phyloP scores from a whole-genome alignment of 129 eudicot genomes.

The sunflower (Helianthus annuus) region DNA sequence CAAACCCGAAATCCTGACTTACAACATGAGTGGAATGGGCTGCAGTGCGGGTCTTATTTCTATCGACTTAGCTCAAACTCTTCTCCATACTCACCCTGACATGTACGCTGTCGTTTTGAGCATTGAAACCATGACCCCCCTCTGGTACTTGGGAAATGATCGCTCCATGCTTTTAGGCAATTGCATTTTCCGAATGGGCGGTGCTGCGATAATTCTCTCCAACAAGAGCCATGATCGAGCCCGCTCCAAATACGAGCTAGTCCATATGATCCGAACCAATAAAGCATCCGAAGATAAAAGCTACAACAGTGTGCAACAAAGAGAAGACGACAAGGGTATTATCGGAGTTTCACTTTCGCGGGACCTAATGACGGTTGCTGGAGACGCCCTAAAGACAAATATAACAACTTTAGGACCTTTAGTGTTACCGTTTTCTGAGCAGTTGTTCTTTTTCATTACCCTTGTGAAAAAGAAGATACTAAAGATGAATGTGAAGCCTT shows the following conservation, averaged over 20 bases:
- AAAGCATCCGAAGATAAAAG: background rate
- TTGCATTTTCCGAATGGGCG: slow-evolving; percentile 13
- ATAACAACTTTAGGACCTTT: slow-evolving; percentile 27
- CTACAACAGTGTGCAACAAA: slow-evolving; percentile 6
- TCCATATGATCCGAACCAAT: slow-evolving; percentile 1
- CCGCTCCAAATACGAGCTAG: slow-evolving; percentile 5
- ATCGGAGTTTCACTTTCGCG: slow-evolving; percentile 7
- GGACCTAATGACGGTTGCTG: background rate
- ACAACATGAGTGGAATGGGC: slow-evolving; percentile 14
- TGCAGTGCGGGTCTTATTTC: slow-evolving; percentile 19
- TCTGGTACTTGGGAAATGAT: slow-evolving; percentile 16
- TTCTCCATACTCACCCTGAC: background rate
- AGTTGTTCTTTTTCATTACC: background rate
- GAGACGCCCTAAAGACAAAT: slow-evolving; percentile 10
- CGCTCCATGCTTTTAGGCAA: slow-evolving; percentile 10
- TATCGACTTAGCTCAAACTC: slow-evolving; percentile 7
- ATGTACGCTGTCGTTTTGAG: background rate
- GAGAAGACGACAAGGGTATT: slow-evolving; percentile 10
- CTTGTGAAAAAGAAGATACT: slow-evolving; percentile 13
- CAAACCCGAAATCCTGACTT: slow-evolving; percentile 6
- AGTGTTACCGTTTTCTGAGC: slow-evolving; percentile 15
- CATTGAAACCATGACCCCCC: background rate
- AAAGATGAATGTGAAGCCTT: slow-evolving; percentile 19
- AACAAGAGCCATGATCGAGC: slow-evolving; percentile 8
- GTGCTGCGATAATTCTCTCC: slow-evolving; percentile 15